Conservation (phyloP, 164 flowering plant species). For the Akebia trifoliata region DNA sequence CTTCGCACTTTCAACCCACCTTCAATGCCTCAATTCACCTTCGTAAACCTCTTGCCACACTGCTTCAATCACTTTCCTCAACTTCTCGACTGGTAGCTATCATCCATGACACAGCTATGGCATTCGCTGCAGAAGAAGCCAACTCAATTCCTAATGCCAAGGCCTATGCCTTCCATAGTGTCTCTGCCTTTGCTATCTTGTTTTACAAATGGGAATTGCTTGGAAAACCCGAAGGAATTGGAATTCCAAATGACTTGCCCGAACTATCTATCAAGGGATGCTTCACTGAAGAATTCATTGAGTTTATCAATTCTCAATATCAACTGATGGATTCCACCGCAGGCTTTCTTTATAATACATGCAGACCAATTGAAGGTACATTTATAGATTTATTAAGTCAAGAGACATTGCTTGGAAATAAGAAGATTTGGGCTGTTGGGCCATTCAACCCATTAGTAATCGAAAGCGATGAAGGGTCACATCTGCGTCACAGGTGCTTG, state of each 20-base stretch:
- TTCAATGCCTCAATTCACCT: conserved; percentile 31
- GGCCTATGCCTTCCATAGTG: conserved; percentile 31
- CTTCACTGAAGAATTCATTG: conserved; percentile 28
- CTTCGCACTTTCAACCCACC: conserved; percentile 34
- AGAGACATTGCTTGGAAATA: conserved; percentile 1
- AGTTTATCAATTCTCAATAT: conserved; percentile 24
- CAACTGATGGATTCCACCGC: conserved; percentile 9
- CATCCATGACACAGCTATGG: conserved; percentile 43
- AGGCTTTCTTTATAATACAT: conserved; percentile 48
- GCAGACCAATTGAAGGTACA: conserved; percentile 34
- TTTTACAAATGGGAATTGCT: conserved; percentile 18
- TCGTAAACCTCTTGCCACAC: conserved; percentile 27
- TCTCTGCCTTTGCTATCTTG: conserved; percentile 28
- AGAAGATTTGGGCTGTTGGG: conserved; percentile 46
- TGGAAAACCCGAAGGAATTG: conserved; percentile 17
- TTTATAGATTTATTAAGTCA: conserved; percentile 27
- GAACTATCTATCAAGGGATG: conserved; percentile 39
- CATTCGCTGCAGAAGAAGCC: conserved; percentile 32
- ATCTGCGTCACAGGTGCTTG: conserved; percentile 24
- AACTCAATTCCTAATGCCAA: conserved; percentile 32
- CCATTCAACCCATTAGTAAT: conserved; percentile 42
- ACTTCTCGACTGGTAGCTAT: conserved; percentile 23
- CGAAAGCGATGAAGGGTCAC: neutral
- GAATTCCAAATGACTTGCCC: neutral
- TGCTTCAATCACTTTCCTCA: conserved; percentile 28